Evolutionary conservation across 257 asterid species (phyloP), one percentile per base, ranked within the genome.

Genomic region (Paraleonurus japonicus): DNA sequence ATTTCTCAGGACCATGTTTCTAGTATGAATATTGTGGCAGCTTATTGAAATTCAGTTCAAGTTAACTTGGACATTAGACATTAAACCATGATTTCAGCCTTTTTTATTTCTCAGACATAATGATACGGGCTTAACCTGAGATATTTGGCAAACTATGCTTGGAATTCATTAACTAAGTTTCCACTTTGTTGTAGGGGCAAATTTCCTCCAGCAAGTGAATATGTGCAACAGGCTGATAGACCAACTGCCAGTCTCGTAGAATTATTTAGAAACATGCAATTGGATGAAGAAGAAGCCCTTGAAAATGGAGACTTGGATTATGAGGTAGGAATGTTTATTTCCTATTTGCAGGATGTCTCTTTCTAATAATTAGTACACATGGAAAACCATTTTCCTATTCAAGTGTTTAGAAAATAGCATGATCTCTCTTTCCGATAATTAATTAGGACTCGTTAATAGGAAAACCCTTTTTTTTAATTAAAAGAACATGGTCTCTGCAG

Each of bases 181-280:
- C 69, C 28, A 63, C 58, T 63, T 50, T 27, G 27, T 57, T 95
- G 67, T 65, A 95, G 99, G 94, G 81, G 83, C 4, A 82, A 75
- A 47, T 85, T 82, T 78, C 95, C 92, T 74, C 88, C 94, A 9
- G 98, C 98, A 67, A 77, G 79, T 58, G 98, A 95, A 74, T 95
- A 89, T 72, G 51, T 77, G 61, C 88, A 84, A 22, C 82, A 83
- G 73, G 89, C 83, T 70, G 90, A 89, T 80, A 84, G 88, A 85
- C 83, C 98, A 75, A 87, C 92, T 15, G 86, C 84, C 74, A 92
- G 95, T 80, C 98, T 95, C 35, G 96, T 95, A 20, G 98, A 95
- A 67, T 73, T 72, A 79, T 89, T 85, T 73, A 88, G 86, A 78
- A 88, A 72, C 86, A 84, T 92, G 96, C 92, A 89, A 76, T 60